phyloP scores from a whole-genome alignment of 192 early-diverging fungal genomes.

The Gryganskiella cystojenkinii region DNA sequence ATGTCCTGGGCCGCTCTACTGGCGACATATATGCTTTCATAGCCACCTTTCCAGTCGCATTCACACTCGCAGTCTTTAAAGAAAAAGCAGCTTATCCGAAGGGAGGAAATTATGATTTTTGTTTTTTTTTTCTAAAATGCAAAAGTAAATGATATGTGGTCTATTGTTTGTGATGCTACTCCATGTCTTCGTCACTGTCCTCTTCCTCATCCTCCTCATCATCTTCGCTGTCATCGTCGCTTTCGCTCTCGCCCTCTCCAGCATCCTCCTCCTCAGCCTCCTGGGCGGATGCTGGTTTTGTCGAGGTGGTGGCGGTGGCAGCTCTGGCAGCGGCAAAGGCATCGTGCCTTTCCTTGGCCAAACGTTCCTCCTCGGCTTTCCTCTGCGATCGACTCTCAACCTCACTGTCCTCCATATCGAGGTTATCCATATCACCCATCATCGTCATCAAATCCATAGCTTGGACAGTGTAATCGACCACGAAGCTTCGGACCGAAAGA shows the following conservation, averaged over 20 bases:
- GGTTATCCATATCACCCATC: constrained; percentile 49
- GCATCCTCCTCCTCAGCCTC: constrained; percentile 1
- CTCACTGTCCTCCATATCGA: constrained; percentile 26
- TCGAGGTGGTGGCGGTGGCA: background rate
- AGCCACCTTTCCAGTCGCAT: background rate
- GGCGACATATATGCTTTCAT: constrained; percentile 34
- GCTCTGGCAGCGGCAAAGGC: constrained; percentile 37
- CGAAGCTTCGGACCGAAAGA: constrained; percentile 82
- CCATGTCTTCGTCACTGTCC: constrained; percentile 52
- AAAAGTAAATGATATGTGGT: constrained; percentile 15
- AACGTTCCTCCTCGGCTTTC: constrained; percentile 40
- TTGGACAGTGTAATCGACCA: constrained; percentile 92
- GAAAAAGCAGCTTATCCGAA: background rate
- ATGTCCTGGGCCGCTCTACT: constrained; percentile 39
- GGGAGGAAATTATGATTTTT: background rate
- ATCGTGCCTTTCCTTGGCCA: constrained; percentile 48
- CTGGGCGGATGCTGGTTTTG: background rate
- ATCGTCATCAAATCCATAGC: constrained; percentile 76
- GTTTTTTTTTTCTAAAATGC: constrained; percentile 15
- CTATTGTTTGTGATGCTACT: constrained; percentile 40
- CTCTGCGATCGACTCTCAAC: constrained; percentile 25
- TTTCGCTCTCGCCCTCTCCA: constrained; percentile 5
- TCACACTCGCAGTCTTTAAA: background rate
- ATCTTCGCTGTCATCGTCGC: constrained; percentile 9
- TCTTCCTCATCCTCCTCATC: constrained; percentile 6